Evolutionary conservation across 2,329 filamentous ascomycete genomes (phyloP), one percentile per base, ranked within the genome.

Genomic region (Aspergillus awamori): DNA sequence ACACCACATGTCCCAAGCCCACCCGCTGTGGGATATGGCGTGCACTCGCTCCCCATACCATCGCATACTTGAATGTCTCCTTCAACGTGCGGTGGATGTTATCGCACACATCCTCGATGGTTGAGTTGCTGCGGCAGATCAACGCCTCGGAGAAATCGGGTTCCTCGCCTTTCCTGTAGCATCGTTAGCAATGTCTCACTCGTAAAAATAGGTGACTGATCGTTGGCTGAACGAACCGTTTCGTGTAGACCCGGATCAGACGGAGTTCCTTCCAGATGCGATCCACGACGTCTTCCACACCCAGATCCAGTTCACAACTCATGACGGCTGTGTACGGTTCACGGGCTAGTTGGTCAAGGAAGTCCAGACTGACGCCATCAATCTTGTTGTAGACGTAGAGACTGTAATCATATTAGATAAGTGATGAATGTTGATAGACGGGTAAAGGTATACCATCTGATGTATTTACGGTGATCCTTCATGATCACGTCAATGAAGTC

Each of bases 311-410:
- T 81, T 99, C 96, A 77, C 96, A 99, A 73, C 88, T 92, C 95
- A 99, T 99, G 74, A 99, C 94, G 26, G 90, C 92, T 0, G 96
- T 98, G 76, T 98, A 84, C 3, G 93, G 92, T 79, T 99, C 96
- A 63, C 93, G 89, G 5, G 96, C 95, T 22, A 99, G 84, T 74
- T 90, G 88, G 82, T 99, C 91, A 52, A 99, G 86, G 79, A 96
- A 96, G 75, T 97, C 93, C 67, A 99, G 86, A 45, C 90, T 94
- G 63, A 99, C 91, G 76, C 87, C 89, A 81, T 99, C 95, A 80
- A 99, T 96, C 81, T 99, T 99, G 89, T 99, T 99, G 87, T 99
- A 99, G 33, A 98, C 94, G 80, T 99, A 99, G 33, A 99, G 84
- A 74, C 92, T 83, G 33, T 15, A 8, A 38, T 5, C 10, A n/a